Percentiles rank a stretch among this genome's conserved stretches.
Conservation (phyloP, 768 basidiomycete species). For the Mycena haematopus region DNA sequence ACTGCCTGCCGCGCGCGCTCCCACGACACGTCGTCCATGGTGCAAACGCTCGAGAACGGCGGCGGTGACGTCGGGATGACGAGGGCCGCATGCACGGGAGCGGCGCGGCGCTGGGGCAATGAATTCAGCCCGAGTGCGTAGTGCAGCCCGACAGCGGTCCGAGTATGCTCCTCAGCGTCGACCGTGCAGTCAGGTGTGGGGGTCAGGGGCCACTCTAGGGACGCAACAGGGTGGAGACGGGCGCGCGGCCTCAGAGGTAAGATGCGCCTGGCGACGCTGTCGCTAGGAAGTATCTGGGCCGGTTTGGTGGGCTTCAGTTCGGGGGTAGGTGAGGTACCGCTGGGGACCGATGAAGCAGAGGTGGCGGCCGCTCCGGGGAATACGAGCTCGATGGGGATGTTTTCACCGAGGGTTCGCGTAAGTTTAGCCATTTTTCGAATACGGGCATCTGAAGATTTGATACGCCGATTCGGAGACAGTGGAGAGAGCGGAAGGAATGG, state of each 20-base stretch:
- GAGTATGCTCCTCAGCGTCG: neutral
- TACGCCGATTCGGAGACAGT: slow-evolving; percentile 33
- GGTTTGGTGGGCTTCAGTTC: slow-evolving; percentile 2
- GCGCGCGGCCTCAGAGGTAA: neutral
- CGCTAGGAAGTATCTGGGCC: neutral
- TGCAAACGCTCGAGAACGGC: slow-evolving; percentile 25
- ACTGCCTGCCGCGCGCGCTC: slow-evolving; percentile 25
- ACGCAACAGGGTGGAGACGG: slow-evolving; percentile 1
- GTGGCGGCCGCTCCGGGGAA: slow-evolving; percentile 30
- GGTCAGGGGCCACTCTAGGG: slow-evolving; percentile 18
- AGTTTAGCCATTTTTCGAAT: slow-evolving; percentile 57
- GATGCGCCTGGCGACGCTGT: neutral
- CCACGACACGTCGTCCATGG: slow-evolving; percentile 26
- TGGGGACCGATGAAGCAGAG: neutral
- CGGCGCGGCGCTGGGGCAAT: slow-evolving; percentile 1
- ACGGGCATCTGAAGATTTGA: slow-evolving; percentile 42
- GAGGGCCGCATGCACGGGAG: neutral
- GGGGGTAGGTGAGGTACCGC: neutral
- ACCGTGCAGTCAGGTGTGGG: slow-evolving; percentile 23
- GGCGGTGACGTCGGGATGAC: slow-evolving; percentile 19
- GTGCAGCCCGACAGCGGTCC: slow-evolving; percentile 29
- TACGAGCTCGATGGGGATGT: slow-evolving; percentile 56
- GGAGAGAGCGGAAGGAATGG: slow-evolving; percentile 32
- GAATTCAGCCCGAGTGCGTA: slow-evolving; percentile 27
- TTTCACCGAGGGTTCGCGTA: slow-evolving; percentile 57